Percentiles rank a stretch among this genome's conserved stretches.
phyloP scores from a whole-genome alignment of 495 filamentous ascomycete genomes.

The Collariella sp. region DNA sequence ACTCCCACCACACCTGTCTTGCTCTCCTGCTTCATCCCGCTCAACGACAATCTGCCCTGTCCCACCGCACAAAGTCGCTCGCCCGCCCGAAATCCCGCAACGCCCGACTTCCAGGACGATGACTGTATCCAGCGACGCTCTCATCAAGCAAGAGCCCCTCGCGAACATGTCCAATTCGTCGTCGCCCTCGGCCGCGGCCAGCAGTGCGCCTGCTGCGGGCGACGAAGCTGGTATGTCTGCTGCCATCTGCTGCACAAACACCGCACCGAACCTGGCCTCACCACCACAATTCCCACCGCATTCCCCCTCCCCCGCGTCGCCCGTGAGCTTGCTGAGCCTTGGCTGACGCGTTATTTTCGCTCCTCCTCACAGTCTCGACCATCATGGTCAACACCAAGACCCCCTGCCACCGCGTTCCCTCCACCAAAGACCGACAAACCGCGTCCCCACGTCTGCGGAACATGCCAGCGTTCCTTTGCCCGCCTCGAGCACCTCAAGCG shows the following conservation, averaged over 20 bases:
- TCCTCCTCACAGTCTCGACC: slow-evolving; percentile 33
- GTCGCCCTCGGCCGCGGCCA: slow-evolving; percentile 14
- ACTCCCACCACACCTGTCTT: background rate
- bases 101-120: slow-evolving; percentile 18
- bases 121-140: slow-evolving; percentile 27
- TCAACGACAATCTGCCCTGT: slow-evolving; percentile 2
- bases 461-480: slow-evolving; percentile 88
- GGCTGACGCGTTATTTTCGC: slow-evolving; percentile 12
- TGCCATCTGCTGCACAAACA: background rate
- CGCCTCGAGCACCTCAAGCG: slow-evolving; percentile 95
- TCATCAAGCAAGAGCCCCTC: slow-evolving; percentile 22
- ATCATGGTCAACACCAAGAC: slow-evolving; percentile 45
- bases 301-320: background rate
- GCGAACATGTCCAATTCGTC: slow-evolving; percentile 30
- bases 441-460: slow-evolving; percentile 86
- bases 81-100: background rate
- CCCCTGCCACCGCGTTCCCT: slow-evolving; percentile 45
- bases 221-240: slow-evolving; percentile 31
- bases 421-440: slow-evolving; percentile 96
- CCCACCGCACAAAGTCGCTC: slow-evolving; percentile 13
- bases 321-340: background rate
- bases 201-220: slow-evolving; percentile 16
- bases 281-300: background rate
- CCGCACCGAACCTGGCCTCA: background rate
- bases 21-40: background rate